These are phyloP conservation scores for Talaromyces proteolyticus DNA, from an alignment of 495 filamentous ascomycete genomes.

Conservation along the genomic window DNA sequence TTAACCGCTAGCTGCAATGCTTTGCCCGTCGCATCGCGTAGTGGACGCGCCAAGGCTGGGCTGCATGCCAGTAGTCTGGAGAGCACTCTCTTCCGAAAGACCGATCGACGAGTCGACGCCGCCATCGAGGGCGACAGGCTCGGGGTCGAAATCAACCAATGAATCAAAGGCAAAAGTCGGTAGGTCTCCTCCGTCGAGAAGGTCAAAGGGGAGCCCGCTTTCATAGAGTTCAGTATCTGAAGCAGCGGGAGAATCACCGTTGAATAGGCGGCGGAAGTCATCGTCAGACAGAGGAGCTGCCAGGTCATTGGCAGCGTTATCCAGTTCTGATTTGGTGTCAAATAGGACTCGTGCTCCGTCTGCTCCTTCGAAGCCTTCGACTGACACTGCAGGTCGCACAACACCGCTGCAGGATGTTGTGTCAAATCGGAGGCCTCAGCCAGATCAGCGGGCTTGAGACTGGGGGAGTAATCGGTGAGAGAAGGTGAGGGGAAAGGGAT, in stretches of 20 bases:
- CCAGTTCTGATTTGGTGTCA: constrained; percentile 47
- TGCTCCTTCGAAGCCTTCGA: constrained; percentile 60
- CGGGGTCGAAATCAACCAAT: constrained; percentile 76
- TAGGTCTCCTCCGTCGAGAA: constrained; percentile 48
- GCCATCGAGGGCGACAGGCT: constrained; percentile 32
- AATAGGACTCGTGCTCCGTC: no score
- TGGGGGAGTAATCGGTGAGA: constrained; percentile 43
- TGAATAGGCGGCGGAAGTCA: constrained; percentile 63
- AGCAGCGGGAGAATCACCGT: constrained; percentile 63
- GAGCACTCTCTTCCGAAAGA: constrained; percentile 52
- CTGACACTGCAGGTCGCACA: constrained; percentile 99
- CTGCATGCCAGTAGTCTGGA: constrained; percentile 68
- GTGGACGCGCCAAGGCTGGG: constrained; percentile 86
- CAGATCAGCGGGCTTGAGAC: constrained; percentile 44
- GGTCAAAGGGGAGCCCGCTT: constrained; percentile 67
- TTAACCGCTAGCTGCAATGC: constrained; percentile 64
- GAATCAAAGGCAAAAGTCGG: constrained; percentile 74
- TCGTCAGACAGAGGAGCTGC: constrained; percentile 57
- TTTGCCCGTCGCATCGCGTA: constrained; percentile 85
- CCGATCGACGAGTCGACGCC: constrained; percentile 42
- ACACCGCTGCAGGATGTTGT: constrained; percentile 99
- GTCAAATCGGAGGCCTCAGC: constrained; percentile 79
- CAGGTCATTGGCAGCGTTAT: constrained; percentile 36
- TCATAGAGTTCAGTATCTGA: constrained; percentile 72
- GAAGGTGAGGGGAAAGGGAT: constrained; percentile 46